Evolutionary conservation across 2,329 filamentous ascomycete species (phyloP), one percentile per base, ranked within the genome.

Genomic region (Colletotrichum ledebouriae): DNA sequence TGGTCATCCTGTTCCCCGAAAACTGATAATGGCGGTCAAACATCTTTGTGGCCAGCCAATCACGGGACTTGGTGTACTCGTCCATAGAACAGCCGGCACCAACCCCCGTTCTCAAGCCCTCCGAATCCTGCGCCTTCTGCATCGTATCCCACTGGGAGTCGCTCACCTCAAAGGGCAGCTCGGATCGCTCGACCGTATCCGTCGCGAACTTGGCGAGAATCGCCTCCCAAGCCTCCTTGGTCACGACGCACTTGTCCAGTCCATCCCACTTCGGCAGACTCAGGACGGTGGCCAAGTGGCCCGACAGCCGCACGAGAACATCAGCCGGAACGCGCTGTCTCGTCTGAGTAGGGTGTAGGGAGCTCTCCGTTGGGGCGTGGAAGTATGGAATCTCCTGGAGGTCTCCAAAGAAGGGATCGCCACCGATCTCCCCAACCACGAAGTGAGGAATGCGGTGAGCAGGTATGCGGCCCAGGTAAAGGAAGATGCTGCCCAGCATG

Each of bases 391-490:
- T 6, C 13, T 25, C 34, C 10, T 5, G 12, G 17, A 5, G 4
- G n/a, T 10, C 52, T 7, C 37, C 47, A 13, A 44, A 22, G 15
- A 52, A 22, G 9, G 37, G 47, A 4, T 46, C 39, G 50, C 34
- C 76, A 69, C 78, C 78, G 47, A 73, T 57, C 2, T 72, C 73
- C 34, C 69, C 69, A 25, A 72, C 66, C 25, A 76, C 71, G 22
- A 62, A 55, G 7, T 22, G 34, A 3, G 59, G 47, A 13, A 62
- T 25, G 13, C 39, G 49, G 3, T 29, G 22, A 6, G 37, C 17
- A 10, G 37, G 49, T 6, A 62, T 6, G 25, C 59, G 59, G 34
- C 20, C 9, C n/a, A 62, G 47, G 49, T 37, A 46, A 4, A 44
- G 22, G 37, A 34, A 62, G 2, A 55, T 12, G 59, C 47, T 47